Percentiles rank a stretch among this genome's conserved stretches.
Evolutionary conservation across 192 early-diverging fungal genomes (phyloP).

Genomic region (Coemansia asiatica): DNA sequence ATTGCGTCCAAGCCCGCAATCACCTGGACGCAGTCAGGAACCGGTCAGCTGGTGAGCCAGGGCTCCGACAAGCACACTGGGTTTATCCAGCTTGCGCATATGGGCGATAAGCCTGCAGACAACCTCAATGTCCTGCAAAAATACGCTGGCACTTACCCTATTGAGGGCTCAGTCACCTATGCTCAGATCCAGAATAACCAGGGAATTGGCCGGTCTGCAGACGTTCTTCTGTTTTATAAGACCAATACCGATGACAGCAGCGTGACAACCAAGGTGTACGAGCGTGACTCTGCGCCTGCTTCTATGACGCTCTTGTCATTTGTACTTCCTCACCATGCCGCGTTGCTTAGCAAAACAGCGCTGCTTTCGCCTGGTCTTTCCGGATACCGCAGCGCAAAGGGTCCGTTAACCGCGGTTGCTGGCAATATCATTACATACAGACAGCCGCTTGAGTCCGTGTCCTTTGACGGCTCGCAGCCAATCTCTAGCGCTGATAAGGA

Average conservation of each 20-base stretch:
- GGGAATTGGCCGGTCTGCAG: conserved; percentile 23
- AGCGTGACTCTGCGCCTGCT: conserved; percentile 7
- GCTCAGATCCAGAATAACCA: conserved; percentile 34
- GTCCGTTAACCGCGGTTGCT: conserved; percentile 50
- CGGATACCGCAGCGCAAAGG: conserved; percentile 57
- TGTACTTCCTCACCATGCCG: conserved; percentile 57
- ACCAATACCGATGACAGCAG: conserved; percentile 39
- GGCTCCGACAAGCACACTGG: conserved; percentile 29
- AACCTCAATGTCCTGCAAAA: conserved; percentile 48
- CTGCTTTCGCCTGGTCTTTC: conserved; percentile 18
- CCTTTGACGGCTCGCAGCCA: conserved; percentile 29
- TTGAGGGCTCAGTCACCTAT: conserved; percentile 51
- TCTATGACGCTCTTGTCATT: conserved; percentile 46
- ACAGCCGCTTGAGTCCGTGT: conserved; percentile 36
- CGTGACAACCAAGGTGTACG: conserved; percentile 18
- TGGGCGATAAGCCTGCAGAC: conserved; percentile 37
- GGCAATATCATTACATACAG: conserved; percentile 53
- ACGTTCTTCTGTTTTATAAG: conserved; percentile 43
- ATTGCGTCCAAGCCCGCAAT: conserved; percentile 41
- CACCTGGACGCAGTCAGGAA: conserved; percentile 31
- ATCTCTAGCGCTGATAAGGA: conserved; percentile 25
- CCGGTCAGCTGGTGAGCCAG: background rate
- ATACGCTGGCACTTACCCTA: conserved; percentile 51
- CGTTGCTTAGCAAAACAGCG: conserved; percentile 12
- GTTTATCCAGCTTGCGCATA: conserved; percentile 52